Conservation (phyloP, 1,139 yeast genomes). For the Cylindricascospora bacillispora region DNA sequence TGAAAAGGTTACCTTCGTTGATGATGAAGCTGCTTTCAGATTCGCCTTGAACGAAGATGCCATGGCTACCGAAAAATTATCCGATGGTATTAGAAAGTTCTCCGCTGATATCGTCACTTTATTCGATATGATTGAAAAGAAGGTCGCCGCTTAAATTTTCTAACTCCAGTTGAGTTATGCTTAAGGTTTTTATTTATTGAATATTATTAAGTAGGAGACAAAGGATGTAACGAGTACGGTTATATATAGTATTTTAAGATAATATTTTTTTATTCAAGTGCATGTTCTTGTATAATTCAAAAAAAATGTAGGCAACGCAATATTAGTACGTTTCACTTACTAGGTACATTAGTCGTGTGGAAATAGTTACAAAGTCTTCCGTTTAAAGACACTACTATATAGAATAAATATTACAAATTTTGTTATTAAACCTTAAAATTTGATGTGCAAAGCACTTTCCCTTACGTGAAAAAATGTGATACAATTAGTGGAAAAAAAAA, state of each 20-base stretch:
- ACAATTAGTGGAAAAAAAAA: too few relatives aligned
- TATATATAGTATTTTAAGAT: not conserved
- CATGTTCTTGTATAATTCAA: not conserved
- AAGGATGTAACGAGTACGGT: conserved; percentile 2
- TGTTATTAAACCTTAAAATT: too few relatives aligned
- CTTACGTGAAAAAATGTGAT: too few relatives aligned
- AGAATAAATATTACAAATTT: too few relatives aligned
- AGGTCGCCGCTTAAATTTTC: conserved; percentile 38
- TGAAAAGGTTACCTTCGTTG: conserved; percentile 67
- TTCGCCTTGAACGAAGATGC: conserved; percentile 88
- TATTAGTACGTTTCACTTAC: too few relatives aligned
- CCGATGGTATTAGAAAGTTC: conserved; percentile 96
- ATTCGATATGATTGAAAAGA: conserved; percentile 64
- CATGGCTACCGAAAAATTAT: conserved; percentile 96
- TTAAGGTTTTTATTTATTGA: not conserved
- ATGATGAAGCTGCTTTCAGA: conserved; percentile 86
- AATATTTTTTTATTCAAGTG: not conserved
- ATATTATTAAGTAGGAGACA: not conserved
- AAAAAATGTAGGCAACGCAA: too few relatives aligned
- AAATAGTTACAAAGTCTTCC: too few relatives aligned
- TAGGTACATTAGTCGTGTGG: too few relatives aligned
- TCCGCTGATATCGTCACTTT: conserved; percentile 89
- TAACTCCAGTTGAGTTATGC: too few relatives aligned
- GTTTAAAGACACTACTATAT: too few relatives aligned
- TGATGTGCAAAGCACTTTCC: too few relatives aligned